A percentile compares a stretch with the other conserved stretches of the same genome.
Evolutionary conservation across 371 early-diverging fungal species (phyloP).

Genomic region (Dinochytrium kinnereticum): DNA sequence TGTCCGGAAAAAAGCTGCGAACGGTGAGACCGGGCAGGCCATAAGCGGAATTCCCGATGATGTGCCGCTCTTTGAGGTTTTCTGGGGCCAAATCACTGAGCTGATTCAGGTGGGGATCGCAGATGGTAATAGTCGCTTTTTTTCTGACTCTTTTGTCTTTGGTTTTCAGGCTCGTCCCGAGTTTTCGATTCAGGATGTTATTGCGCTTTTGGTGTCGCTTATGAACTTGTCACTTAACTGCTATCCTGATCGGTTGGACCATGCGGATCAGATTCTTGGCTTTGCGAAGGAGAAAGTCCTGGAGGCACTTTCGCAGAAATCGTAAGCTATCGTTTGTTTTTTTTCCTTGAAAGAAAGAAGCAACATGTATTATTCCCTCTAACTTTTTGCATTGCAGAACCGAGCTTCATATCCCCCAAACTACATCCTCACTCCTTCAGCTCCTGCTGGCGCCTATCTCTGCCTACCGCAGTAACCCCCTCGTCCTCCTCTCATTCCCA

Average conservation of each 20-base stretch:
- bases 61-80: constrained; percentile 88
- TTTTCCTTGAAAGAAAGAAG: too few relatives aligned
- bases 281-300: constrained; percentile 66
- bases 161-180: constrained; percentile 79
- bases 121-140: too few relatives aligned
- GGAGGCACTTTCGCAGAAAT: constrained; percentile 45
- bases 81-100: constrained; percentile 92
- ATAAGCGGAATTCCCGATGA: constrained; percentile 79
- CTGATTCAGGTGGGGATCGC: constrained; percentile 72
- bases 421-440: constrained; percentile 57
- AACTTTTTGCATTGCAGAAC: constrained; percentile 22
- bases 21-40: background rate
- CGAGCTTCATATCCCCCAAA: constrained; percentile 58
- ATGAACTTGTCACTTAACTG: constrained; percentile 89
- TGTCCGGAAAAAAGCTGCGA: background rate
- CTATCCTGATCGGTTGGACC: constrained; percentile 84
- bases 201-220: constrained; percentile 83
- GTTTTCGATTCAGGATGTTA: constrained; percentile 86
- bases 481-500: constrained; percentile 55
- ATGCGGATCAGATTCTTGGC: constrained; percentile 86
- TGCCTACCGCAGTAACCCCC: constrained; percentile 61
- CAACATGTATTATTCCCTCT: too few relatives aligned
- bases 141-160: too few relatives aligned
- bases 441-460: constrained; percentile 64
- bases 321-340: constrained; percentile 18